Evolutionary conservation across 371 early-diverging fungal genomes (phyloP), one percentile per base, ranked within the genome.

Genomic region (Mortierella sp.): DNA sequence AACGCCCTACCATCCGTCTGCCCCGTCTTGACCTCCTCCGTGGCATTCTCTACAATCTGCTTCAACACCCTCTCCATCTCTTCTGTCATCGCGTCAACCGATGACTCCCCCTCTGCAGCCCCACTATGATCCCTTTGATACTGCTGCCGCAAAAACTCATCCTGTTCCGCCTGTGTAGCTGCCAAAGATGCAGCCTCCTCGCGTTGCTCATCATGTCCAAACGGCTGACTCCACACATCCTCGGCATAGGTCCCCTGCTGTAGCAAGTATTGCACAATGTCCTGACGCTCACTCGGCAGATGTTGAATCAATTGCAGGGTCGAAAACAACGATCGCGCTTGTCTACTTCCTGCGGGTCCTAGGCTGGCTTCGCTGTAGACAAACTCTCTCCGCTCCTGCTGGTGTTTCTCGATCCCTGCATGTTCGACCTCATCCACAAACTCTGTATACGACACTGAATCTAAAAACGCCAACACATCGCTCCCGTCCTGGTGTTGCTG

Each of bases 41-140:
- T 84, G 47, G 84, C 81, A 45, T 79, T 73, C 5, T 78, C 77
- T 16, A 85, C 77, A 54, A 85, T 81, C 74, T 81, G 70, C 54
- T 78, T 73, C 70, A 85, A n/a, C 3, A 85, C 72, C n/a, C 77
- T 55, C 57, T 85, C 85, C 85, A 85, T 85, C 75, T 85, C 85
- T 16, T 48, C 78, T 24, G 78, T 75, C 52, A 76, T 84, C 8
- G 77, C 79, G n/a, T 76, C 81, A 54, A 0, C 57, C 73, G 8
- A 28, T 38, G 42, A 38, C 45, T 44, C 42, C 52, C 24, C 26
- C 60, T 8, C 31, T 58, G 16, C 13, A 31, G 16, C 54, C n/a
- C 44, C 21, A 31, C 31, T 31, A 28, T 0, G 26, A 14, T 2
- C 68, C 65, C 42, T 63, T 3, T 63, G 68, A n/a, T 76, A 63